These are phyloP conservation scores for Gossypium raimondii DNA, from an alignment of 345 rosid species.

Conservation along the genomic window DNA sequence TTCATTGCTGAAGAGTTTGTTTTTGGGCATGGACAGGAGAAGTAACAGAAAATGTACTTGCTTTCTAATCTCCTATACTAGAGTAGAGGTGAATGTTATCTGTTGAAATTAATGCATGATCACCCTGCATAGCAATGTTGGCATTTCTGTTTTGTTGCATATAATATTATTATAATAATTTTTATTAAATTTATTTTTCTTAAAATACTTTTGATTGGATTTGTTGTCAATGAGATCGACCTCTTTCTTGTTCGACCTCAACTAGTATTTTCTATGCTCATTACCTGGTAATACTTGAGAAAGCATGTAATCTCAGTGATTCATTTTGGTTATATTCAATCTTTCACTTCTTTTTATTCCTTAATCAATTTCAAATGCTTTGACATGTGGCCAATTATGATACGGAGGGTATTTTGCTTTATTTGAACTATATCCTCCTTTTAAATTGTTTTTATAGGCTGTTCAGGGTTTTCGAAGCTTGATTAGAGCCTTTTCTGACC, in stretches of 20 bases:
- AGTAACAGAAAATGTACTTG: not conserved
- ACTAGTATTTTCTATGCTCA: not conserved
- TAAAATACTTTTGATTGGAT: too few relatives aligned
- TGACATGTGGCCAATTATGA: not conserved
- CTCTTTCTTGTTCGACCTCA: not conserved
- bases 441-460: not conserved
- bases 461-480: not conserved
- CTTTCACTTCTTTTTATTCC: not conserved
- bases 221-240: not conserved
- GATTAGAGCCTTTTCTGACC: not conserved
- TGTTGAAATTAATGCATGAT: not conserved
- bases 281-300: not conserved
- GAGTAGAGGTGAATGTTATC: not conserved
- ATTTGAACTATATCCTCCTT: not conserved
- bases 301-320: not conserved
- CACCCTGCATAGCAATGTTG: too few relatives aligned
- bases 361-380: not conserved
- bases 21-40: not conserved
- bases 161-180: too few relatives aligned
- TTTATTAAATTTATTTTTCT: too few relatives aligned
- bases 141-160: too few relatives aligned
- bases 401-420: not conserved
- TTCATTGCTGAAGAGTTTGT: not conserved
- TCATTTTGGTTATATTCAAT: not conserved
- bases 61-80: not conserved